Evolutionary conservation across 108 stramenopile species (phyloP), one percentile per base, ranked within the genome.

Genomic region (Cyclotella baltica): DNA sequence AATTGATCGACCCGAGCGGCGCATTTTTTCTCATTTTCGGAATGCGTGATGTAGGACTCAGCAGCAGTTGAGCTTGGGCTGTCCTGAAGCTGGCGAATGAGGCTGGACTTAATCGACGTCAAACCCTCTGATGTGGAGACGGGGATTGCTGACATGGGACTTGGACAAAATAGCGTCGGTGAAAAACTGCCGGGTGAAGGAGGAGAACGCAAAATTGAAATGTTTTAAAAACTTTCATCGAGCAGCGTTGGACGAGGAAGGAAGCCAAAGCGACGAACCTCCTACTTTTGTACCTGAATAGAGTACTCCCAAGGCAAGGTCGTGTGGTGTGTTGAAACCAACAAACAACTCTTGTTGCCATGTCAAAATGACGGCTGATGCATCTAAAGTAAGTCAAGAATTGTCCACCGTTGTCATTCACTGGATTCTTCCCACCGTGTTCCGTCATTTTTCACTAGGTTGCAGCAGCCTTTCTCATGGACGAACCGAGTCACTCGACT

Each of bases 381-480:
- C 51, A 52, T 4, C 51, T 4, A 67, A 51, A 28, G 67, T 67
- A 37, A 67, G 48, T 46, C 6, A 20, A 46, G 27, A 34, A 35
- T 16, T 10, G 25, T 47, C 38, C 25, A 6, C 18, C 25, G 0
- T 22, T 64, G 20, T n/a, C 1, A 18, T 47, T 40, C 40, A 28
- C 18, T 43, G 43, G 31, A 8, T 3, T 61, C 31, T 3, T 61
- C n/a, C 31, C 6, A 2, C 2, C 61, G 1, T 29, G 27, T 57
- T 6, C 20, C 13, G 52, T 22, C 31, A 34, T 25, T 36, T 36
- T 36, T 34, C 16, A 19, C 34, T 62, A 72, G 72, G 46, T 80
- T 34, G 79, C 79, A 37, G 59, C 79, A 28, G 59, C 50, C 22
- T 80, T 68, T 61, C 72, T 80, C 22, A 35, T 58, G 18, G 43